phyloP scores from a whole-genome alignment of 306 rosid species.

The Styphnolobium japonicum region DNA sequence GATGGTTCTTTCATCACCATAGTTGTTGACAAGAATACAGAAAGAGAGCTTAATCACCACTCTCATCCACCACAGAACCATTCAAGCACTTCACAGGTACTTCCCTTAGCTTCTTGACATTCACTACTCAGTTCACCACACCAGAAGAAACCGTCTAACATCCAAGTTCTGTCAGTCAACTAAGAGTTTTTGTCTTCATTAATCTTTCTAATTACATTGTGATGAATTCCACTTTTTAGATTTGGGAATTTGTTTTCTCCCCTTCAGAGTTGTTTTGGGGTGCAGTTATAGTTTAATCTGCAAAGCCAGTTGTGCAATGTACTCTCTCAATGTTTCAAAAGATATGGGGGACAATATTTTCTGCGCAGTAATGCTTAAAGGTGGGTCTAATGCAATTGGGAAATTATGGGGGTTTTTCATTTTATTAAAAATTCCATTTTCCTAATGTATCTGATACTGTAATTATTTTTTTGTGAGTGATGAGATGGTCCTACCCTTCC shows the following conservation, averaged over 20 bases:
- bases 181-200: constrained; percentile 26
- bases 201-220: constrained; percentile 33
- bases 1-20: constrained; percentile 63
- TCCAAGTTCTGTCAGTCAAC: constrained; percentile 25
- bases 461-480: constrained; percentile 38
- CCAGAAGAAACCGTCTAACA: constrained; percentile 52
- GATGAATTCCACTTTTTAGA: constrained; percentile 30
- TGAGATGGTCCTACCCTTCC: constrained; percentile 34
- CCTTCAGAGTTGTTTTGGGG: constrained; percentile 26
- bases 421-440: constrained; percentile 17
- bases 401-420: constrained; percentile 38
- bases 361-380: constrained; percentile 36
- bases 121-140: constrained; percentile 43
- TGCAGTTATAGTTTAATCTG: constrained; percentile 41
- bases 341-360: constrained; percentile 35
- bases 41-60: constrained; percentile 43
- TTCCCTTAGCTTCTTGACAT: constrained; percentile 71
- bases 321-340: constrained; percentile 26
- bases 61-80: constrained; percentile 39
- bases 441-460: constrained; percentile 35
- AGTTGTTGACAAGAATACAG: constrained; percentile 58
- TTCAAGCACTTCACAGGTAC: constrained; percentile 77
- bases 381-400: constrained; percentile 43
- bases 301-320: constrained; percentile 33
- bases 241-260: constrained; percentile 39